These are phyloP conservation scores for Musa itinerans DNA, from an alignment of 176 grass and related monocot species.

Conservation along the genomic window DNA sequence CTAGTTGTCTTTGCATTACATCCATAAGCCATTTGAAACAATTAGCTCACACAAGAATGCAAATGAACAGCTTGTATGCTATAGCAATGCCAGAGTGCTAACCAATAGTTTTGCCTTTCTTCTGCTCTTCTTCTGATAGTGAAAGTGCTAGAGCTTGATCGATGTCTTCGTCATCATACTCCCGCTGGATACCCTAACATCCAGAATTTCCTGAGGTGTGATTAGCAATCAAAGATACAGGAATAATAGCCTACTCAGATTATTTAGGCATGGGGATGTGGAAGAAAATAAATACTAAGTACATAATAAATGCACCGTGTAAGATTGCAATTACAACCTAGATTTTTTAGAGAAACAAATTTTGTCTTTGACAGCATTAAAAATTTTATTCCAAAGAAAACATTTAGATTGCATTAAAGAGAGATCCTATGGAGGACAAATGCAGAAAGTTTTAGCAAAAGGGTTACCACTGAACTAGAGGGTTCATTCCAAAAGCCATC, in stretches of 20 bases:
- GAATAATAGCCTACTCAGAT: constrained; percentile 6
- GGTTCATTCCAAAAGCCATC: constrained; percentile 32
- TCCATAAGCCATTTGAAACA: neutral
- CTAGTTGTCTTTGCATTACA: neutral
- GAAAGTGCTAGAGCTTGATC: constrained; percentile 89
- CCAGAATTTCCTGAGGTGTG: constrained; percentile 11
- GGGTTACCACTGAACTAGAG: constrained; percentile 15
- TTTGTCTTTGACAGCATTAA: neutral
- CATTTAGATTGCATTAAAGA: neutral
- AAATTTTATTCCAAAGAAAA: neutral
- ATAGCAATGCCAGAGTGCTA: constrained; percentile 21
- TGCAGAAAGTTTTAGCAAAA: neutral
- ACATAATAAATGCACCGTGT: neutral
- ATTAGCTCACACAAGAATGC: neutral
- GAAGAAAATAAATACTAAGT: neutral
- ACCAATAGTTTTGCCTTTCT: constrained; percentile 72
- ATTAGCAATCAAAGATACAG: constrained; percentile 10
- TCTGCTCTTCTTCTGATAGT: constrained; percentile 53
- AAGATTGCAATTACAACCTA: too few relatives aligned
- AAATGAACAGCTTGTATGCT: neutral
- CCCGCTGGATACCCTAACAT: constrained; percentile 34
- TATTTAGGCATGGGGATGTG: neutral
- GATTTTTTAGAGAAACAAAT: too few relatives aligned
- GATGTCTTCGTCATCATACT: constrained; percentile 63
- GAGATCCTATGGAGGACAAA: constrained; percentile 1